These are phyloP conservation scores for Nectriaceae sp. DNA, from an alignment of 2,329 filamentous ascomycete species.

Conservation along the genomic window DNA sequence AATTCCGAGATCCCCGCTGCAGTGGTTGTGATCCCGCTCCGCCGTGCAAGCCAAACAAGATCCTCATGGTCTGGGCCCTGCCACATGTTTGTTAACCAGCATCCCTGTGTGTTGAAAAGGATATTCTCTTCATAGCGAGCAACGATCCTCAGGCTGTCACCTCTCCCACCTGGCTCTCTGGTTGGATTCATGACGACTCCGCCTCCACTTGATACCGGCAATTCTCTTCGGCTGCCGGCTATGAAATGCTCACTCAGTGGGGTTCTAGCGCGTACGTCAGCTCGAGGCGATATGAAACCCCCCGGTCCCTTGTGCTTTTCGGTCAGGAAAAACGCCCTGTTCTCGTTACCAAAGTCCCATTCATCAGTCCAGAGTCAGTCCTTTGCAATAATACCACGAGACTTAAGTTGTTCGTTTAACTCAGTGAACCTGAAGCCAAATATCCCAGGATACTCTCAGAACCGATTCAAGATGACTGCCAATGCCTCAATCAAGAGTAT, in stretches of 20 bases:
- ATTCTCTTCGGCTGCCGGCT: too few relatives aligned
- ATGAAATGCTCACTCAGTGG: too few relatives aligned
- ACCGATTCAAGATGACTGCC: neutral
- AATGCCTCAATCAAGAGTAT: neutral
- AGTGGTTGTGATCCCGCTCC: neutral
- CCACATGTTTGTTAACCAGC: neutral
- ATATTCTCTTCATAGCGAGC: neutral
- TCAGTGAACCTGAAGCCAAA: neutral
- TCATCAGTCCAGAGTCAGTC: neutral
- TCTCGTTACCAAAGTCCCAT: neutral
- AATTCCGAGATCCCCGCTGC: neutral
- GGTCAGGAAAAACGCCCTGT: neutral
- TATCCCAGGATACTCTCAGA: neutral
- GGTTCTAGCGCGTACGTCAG: conserved; percentile 11
- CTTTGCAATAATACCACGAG: neutral
- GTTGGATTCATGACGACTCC: too few relatives aligned
- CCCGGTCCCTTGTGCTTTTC: neutral
- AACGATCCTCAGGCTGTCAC: neutral
- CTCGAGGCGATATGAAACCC: neutral
- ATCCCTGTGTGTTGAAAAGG: neutral
- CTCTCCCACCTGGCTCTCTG: too few relatives aligned
- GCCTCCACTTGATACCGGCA: too few relatives aligned
- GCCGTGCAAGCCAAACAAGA: neutral
- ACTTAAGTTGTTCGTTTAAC: neutral
- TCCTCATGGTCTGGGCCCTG: too few relatives aligned